Conservation (phyloP, 2,329 filamentous ascomycete genomes). For the Talaromyces pinophilus region DNA sequence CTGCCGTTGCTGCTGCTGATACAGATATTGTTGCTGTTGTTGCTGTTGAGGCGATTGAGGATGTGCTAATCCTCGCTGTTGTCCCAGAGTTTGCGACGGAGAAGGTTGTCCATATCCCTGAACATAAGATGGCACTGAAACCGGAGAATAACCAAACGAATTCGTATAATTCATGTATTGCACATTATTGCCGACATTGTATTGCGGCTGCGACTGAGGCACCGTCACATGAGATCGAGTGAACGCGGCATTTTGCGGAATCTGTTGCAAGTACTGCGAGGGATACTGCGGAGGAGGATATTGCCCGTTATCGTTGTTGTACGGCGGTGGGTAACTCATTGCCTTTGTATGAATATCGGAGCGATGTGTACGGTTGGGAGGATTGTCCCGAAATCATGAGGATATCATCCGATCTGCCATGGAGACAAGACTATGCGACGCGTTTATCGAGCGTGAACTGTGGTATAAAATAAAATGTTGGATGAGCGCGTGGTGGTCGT, state of each 20-base stretch:
- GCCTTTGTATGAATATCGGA: constrained; percentile 34
- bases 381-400: constrained; percentile 5
- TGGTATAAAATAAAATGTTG: neutral
- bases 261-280: constrained; percentile 38
- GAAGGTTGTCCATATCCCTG: constrained; percentile 36
- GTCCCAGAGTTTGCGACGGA: constrained; percentile 25
- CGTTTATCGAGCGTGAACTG: neutral
- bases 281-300: constrained; percentile 36
- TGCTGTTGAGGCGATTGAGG: constrained; percentile 27
- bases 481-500: constrained; percentile 5
- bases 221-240: constrained; percentile 25
- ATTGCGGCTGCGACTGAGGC: constrained; percentile 32
- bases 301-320: constrained; percentile 34
- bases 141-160: constrained; percentile 37
- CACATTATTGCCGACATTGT: constrained; percentile 36
- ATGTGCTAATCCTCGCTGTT: constrained; percentile 24
- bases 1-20: constrained; percentile 23
- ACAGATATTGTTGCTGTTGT: constrained; percentile 28
- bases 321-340: constrained; percentile 47
- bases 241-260: constrained; percentile 35
- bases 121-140: constrained; percentile 37
- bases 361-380: neutral
- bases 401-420: constrained; percentile 17
- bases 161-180: constrained; percentile 41
- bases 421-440: neutral